Conservation (phyloP, 441 rosid species). For the Adansonia gregorii region DNA sequence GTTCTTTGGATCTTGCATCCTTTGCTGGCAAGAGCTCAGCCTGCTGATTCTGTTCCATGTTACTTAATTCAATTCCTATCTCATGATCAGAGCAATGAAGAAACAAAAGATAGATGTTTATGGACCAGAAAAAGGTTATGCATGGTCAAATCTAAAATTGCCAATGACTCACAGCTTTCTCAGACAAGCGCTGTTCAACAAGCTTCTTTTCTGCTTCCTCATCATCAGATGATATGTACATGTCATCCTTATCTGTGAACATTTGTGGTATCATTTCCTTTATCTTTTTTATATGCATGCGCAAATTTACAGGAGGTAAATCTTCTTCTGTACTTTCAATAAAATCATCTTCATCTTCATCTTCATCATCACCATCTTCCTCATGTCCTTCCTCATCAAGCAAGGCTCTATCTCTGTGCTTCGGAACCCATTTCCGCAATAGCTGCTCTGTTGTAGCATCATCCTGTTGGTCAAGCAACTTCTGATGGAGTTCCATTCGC, state of each 20-base stretch:
- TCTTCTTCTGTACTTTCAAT: slow-evolving; percentile 52
- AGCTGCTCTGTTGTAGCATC: slow-evolving; percentile 82
- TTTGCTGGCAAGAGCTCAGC: slow-evolving; percentile 51
- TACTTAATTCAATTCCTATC: slow-evolving; percentile 16
- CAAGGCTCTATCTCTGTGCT: slow-evolving; percentile 43
- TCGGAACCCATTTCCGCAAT: slow-evolving; percentile 62
- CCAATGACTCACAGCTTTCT: slow-evolving; percentile 64
- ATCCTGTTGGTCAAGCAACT: slow-evolving; percentile 92
- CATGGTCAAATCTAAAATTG: slow-evolving; percentile 16
- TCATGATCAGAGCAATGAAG: slow-evolving; percentile 12
- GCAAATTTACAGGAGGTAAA: slow-evolving; percentile 49
- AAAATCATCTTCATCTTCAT: slow-evolving; percentile 31
- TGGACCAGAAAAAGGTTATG: slow-evolving; percentile 16
- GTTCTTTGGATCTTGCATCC: slow-evolving; percentile 61
- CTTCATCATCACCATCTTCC: slow-evolving; percentile 44
- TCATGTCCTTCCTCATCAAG: slow-evolving; percentile 55
- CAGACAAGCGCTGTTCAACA: slow-evolving; percentile 48
- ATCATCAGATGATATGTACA: slow-evolving; percentile 82
- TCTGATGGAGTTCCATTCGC: slow-evolving; percentile 90
- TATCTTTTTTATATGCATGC: slow-evolving; percentile 67
- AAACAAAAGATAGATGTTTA: neutral
- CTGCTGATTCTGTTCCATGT: slow-evolving; percentile 58
- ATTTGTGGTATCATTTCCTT: slow-evolving; percentile 87
- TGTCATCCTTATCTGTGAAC: slow-evolving; percentile 85
- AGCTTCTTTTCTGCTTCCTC: slow-evolving; percentile 72